These are phyloP conservation scores for Mycocentrospora acerina DNA, from an alignment of 2,329 filamentous ascomycete genomes.

Conservation along the genomic window DNA sequence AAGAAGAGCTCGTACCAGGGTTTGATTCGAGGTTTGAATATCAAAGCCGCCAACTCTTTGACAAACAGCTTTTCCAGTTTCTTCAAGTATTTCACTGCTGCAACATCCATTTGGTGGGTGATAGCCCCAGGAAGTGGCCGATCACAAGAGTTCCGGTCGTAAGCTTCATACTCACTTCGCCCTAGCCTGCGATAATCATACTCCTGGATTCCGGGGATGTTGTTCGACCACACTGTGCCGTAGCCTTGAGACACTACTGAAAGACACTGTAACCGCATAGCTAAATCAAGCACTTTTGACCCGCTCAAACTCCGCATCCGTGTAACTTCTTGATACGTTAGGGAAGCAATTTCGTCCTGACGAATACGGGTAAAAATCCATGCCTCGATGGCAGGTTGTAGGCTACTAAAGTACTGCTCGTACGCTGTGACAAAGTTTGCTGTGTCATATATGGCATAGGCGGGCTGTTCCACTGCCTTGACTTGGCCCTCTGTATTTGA, in stretches of 20 bases:
- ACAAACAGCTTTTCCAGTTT: slow-evolving; percentile 32
- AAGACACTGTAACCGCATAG: slow-evolving; percentile 36
- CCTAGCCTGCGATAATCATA: slow-evolving; percentile 35
- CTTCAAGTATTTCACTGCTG: slow-evolving; percentile 34
- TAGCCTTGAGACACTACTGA: slow-evolving; percentile 42
- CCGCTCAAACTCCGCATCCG: slow-evolving; percentile 25
- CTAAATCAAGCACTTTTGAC: slow-evolving; percentile 30
- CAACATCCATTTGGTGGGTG: slow-evolving; percentile 41
- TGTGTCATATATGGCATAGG: slow-evolving; percentile 40
- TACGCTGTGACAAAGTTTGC: slow-evolving; percentile 26
- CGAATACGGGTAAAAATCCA: slow-evolving; percentile 35
- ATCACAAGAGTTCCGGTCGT: slow-evolving; percentile 35
- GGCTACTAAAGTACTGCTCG: slow-evolving; percentile 29
- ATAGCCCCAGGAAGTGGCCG: slow-evolving; percentile 39
- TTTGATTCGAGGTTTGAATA: slow-evolving; percentile 38
- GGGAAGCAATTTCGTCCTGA: slow-evolving; percentile 29
- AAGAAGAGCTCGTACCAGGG: slow-evolving; percentile 42
- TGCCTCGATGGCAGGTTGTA: slow-evolving; percentile 30
- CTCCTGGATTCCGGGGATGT: slow-evolving; percentile 35
- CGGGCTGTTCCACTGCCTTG: slow-evolving; percentile 30
- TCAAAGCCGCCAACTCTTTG: slow-evolving; percentile 30
- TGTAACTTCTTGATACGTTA: slow-evolving; percentile 37
- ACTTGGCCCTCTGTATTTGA: slow-evolving; percentile 30
- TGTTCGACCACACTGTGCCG: slow-evolving; percentile 34
- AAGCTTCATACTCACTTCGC: slow-evolving; percentile 37